Percentiles rank a stretch among this genome's conserved stretches.
phyloP scores from a whole-genome alignment of 1,284 basidiomycete species.

The Neotropicomus parvogracilis region DNA sequence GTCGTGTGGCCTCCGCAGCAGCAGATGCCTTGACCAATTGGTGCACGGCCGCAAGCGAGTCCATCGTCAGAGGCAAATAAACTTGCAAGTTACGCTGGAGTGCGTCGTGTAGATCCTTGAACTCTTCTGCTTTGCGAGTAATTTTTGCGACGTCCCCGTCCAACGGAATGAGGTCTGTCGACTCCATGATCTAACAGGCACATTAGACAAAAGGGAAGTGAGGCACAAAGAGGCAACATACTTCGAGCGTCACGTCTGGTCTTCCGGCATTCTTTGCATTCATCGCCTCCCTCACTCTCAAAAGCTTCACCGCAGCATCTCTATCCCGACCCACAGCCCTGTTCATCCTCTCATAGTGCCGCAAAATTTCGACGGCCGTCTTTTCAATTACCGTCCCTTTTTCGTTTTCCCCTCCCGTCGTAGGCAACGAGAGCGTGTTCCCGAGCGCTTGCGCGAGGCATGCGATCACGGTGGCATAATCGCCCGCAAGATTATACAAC shows the following conservation, averaged over 20 bases:
- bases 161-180: conserved; percentile 86
- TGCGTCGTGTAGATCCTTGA: conserved; percentile 82
- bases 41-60: conserved; percentile 79
- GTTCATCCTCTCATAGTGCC: conserved; percentile 83
- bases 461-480: conserved; percentile 84
- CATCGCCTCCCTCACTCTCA: conserved; percentile 82
- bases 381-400: conserved; percentile 69
- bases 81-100: conserved; percentile 88
- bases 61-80: conserved; percentile 93
- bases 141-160: conserved; percentile 84
- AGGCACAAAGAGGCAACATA: conserved; percentile 37
- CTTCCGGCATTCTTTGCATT: conserved; percentile 72
- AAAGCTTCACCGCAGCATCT: conserved; percentile 72
- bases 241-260: conserved; percentile 78
- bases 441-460: conserved; percentile 89
- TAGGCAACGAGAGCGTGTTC: conserved; percentile 72
- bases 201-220: not conserved
- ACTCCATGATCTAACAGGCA: conserved; percentile 72
- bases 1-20: conserved; percentile 68
- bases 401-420: conserved; percentile 60
- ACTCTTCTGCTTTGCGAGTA: conserved; percentile 85
- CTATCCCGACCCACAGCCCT: conserved; percentile 72
- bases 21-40: conserved; percentile 72
- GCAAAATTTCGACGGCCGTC: conserved; percentile 80
- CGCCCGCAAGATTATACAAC: conserved; percentile 92